Base-by-base conservation (phyloP, 768 basidiomycete genomes). In the Chalciporus sphaerocephalus region DNA sequence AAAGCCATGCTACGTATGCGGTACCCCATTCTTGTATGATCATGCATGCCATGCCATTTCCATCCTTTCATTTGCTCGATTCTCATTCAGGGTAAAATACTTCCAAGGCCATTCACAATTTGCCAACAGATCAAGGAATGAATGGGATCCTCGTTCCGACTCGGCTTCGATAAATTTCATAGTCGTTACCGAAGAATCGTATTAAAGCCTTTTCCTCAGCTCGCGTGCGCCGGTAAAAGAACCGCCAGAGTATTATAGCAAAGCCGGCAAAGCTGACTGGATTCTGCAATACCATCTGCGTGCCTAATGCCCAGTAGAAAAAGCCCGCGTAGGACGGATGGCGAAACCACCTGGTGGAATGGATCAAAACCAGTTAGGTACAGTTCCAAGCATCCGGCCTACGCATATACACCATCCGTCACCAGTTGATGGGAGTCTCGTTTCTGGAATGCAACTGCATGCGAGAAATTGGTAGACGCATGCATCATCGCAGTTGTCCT, bases 291-390 rank as follows among this genome's bases (percentile, higher is more conserved):
- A 92, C 78, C 28, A 98, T 68, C 62, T 99, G 96, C 0, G 92
- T 96, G 2, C 94, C 92, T 21, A 99, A 59, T 0, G 92, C 93
- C 96, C 96, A 98, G 65, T 95, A 98, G 66, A 89, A 95, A 72
- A 97, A 99, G 2, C 94, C 96, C 2, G 90, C 80, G 56, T 99
- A 99, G 0, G 95, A 96, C 10, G 96, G 96, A 67, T 99, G 96
- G 12, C 96, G 81, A 50, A 83, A 85, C 80, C 53, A 64, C 18
- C 61, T 61, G 25, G 34, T 34, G 22, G 17, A 38, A 30, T 6
- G 25, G 13, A 8, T 38, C 18, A 21, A 38, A 24, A 32, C 21
- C 20, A 41, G 33, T 20, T 10, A 18, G 13, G 3, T 36, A 12
- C 7, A 17, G 30, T 10, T 27, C 17, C 22, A 38, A 23, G 38